Conservation (phyloP, 352 stramenopile genomes). For the Phytophthora pinifolia region DNA sequence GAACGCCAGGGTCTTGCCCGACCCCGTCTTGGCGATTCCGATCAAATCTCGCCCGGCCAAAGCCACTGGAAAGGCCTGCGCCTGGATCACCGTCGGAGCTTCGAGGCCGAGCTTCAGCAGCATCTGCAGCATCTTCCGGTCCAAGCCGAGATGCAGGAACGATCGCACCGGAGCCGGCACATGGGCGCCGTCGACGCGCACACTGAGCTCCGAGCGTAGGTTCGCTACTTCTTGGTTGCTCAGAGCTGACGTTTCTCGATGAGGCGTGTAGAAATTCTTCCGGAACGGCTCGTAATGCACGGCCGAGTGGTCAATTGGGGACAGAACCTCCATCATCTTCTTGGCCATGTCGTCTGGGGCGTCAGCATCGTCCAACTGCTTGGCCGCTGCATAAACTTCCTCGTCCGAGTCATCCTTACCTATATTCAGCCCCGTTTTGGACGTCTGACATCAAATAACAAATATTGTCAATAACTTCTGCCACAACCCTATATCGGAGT, state of each 20-base stretch:
- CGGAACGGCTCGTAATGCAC: constrained; percentile 85
- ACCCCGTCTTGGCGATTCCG: constrained; percentile 95
- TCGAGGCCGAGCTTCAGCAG: constrained; percentile 76
- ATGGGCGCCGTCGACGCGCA: constrained; percentile 49
- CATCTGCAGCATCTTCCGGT: constrained; percentile 62
- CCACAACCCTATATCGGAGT: too few relatives aligned
- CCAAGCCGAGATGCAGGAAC: constrained; percentile 74
- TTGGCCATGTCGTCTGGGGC: constrained; percentile 39
- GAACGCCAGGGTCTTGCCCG: constrained; percentile 98
- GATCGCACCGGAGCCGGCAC: constrained; percentile 69
- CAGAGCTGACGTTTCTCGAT: constrained; percentile 43
- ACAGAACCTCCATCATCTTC: constrained; percentile 74
- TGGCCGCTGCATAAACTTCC: constrained; percentile 73
- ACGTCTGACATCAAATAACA: constrained; percentile 10
- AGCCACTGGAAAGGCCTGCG: constrained; percentile 81
- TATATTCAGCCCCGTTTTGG: too few relatives aligned
- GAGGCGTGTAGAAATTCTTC: constrained; percentile 70
- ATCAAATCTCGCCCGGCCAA: constrained; percentile 80
- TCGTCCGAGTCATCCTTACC: constrained; percentile 58
- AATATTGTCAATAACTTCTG: too few relatives aligned
- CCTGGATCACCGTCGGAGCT: constrained; percentile 79
- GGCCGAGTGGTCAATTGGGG: constrained; percentile 62
- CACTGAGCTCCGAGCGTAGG: constrained; percentile 47
- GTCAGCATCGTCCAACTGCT: constrained; percentile 38
- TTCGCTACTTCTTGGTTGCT: constrained; percentile 36